phyloP scores from a whole-genome alignment of 768 basidiomycete genomes.

The Termitomyces heimii region DNA sequence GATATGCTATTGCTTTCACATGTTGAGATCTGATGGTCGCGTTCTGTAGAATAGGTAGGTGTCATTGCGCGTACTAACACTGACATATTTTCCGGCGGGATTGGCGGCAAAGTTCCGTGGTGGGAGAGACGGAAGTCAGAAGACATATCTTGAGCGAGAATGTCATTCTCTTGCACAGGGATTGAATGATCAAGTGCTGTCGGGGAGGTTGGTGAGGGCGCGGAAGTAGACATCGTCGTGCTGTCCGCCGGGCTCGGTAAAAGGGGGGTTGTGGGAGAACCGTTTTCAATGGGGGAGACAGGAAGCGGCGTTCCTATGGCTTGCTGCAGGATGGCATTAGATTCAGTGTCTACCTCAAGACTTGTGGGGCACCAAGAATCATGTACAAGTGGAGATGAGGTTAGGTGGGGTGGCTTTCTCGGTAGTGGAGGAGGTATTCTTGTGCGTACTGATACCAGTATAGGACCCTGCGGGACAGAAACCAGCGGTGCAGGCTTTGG shows the following conservation, averaged over 20 bases:
- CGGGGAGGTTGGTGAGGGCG: neutral
- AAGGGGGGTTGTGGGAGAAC: neutral
- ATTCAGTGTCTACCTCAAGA: conserved; percentile 6
- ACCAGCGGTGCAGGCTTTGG: conserved; percentile 12
- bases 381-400: conserved; percentile 24
- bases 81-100: neutral
- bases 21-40: neutral
- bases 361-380: conserved; percentile 14
- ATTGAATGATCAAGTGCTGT: neutral
- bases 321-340: conserved; percentile 22
- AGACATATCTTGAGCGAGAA: neutral
- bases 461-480: conserved; percentile 16
- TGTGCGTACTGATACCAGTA: conserved; percentile 25
- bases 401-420: conserved; percentile 15
- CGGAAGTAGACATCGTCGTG: neutral
- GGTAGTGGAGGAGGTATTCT: conserved; percentile 20
- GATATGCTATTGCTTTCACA: neutral
- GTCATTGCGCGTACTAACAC: neutral
- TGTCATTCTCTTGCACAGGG: neutral
- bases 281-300: conserved; percentile 24
- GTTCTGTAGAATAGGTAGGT: neutral
- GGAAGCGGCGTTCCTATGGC: conserved; percentile 34
- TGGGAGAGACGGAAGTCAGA: neutral
- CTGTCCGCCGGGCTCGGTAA: neutral
- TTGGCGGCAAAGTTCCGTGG: neutral